Conservation (phyloP, 768 basidiomycete genomes). For the Pluteus cervinus region DNA sequence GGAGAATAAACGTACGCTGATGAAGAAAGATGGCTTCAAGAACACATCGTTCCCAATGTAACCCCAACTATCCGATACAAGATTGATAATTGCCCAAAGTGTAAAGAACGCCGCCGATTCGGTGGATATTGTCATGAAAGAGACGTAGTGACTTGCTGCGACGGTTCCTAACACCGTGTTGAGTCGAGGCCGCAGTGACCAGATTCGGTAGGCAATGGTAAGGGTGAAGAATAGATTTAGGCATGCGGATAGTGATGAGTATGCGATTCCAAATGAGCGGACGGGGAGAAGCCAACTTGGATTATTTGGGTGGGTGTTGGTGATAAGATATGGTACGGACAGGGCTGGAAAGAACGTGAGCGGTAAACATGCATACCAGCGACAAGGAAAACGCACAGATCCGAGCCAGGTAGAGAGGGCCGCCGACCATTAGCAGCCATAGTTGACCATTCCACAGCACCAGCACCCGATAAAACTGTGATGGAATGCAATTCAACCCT, state of each 20-base stretch:
- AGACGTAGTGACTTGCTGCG: constrained; percentile 32
- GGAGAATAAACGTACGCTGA: constrained; percentile 20
- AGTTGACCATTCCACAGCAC: constrained; percentile 27
- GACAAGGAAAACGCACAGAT: constrained; percentile 15
- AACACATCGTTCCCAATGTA: constrained; percentile 27
- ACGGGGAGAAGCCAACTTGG: constrained; percentile 10
- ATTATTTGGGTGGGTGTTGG: constrained; percentile 13
- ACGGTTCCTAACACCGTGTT: constrained; percentile 28
- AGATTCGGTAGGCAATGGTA: constrained; percentile 24
- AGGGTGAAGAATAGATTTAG: constrained; percentile 25
- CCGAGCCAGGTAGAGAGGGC: constrained; percentile 24
- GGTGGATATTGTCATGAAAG: constrained; percentile 27
- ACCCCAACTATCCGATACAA: constrained; percentile 20
- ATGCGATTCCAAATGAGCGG: constrained; percentile 15
- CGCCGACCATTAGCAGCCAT: constrained; percentile 21
- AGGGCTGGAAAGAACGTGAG: constrained; percentile 16
- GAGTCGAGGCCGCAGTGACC: constrained; percentile 24
- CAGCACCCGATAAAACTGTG: constrained; percentile 27
- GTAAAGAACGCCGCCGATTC: constrained; percentile 35
- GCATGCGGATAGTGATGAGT: constrained; percentile 21
- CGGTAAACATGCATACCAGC: background rate
- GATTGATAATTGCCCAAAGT: constrained; percentile 23
- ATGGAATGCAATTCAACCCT: background rate
- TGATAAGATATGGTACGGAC: constrained; percentile 27
- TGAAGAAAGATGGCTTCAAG: constrained; percentile 23